Conservation (phyloP, 257 asterid species). For the Solanum appendiculatum region DNA sequence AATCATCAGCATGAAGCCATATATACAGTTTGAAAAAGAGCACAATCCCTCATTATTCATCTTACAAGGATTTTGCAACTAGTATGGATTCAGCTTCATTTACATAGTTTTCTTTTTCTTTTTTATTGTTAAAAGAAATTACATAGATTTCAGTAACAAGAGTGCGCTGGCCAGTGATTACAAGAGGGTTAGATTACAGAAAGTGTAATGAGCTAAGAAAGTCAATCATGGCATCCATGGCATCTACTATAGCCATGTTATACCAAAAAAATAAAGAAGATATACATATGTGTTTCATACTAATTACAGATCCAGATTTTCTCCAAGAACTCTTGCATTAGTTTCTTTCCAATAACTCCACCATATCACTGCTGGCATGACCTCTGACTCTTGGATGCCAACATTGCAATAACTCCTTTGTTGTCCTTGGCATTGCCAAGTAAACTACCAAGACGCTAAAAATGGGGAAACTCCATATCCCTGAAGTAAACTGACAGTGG, state of each 20-base stretch:
- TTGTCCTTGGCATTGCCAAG: not conserved
- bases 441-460: not conserved
- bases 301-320: not conserved
- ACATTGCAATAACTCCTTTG: not conserved
- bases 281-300: not conserved
- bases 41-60: not conserved
- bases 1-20: not conserved
- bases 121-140: not conserved
- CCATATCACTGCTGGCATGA: not conserved
- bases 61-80: not conserved
- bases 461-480: not conserved
- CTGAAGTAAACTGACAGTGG: not conserved
- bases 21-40: not conserved
- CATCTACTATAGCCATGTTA: not conserved
- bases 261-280: not conserved
- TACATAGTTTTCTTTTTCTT: not conserved
- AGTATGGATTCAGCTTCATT: not conserved
- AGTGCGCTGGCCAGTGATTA: not conserved
- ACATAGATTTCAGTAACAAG: not conserved
- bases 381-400: not conserved
- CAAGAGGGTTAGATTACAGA: not conserved
- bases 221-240: not conserved
- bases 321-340: not conserved
- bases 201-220: not conserved
- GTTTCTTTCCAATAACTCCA: not conserved